Conservation (phyloP, 352 stramenopile genomes). For the Globisporangium canariense region DNA sequence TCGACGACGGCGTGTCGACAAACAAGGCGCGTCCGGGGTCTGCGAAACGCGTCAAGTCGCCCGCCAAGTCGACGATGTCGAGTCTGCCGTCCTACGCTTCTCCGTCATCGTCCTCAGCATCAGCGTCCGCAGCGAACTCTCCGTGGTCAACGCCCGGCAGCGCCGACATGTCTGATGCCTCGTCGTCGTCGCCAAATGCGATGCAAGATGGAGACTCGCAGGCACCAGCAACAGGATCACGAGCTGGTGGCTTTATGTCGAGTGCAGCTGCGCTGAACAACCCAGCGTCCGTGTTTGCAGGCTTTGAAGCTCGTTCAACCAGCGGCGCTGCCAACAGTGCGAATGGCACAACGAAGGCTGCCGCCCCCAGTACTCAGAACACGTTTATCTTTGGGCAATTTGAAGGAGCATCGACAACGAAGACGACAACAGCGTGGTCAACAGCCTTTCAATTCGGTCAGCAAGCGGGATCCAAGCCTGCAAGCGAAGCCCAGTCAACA, state of each 20-base stretch:
- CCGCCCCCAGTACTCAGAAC: background rate
- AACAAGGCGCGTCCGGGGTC: constrained; percentile 2
- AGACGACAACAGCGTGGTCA: background rate
- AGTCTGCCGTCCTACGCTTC: constrained; percentile 9
- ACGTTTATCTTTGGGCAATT: constrained; percentile 9
- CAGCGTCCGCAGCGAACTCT: constrained; percentile 2
- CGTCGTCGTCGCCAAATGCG: background rate
- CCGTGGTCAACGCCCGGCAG: constrained; percentile 2
- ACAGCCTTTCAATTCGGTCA: constrained; percentile 4
- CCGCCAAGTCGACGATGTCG: constrained; percentile 1
- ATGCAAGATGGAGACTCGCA: background rate
- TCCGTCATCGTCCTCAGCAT: background rate
- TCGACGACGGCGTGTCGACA: background rate
- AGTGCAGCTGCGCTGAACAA: background rate
- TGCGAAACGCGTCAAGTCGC: constrained; percentile 9
- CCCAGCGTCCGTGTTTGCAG: constrained; percentile 5
- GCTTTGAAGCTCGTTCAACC: background rate
- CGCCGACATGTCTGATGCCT: background rate
- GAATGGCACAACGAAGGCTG: background rate
- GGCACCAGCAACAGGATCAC: background rate
- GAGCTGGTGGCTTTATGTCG: background rate
- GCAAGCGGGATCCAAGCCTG: background rate
- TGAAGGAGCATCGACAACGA: background rate
- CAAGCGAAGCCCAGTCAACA: background rate
- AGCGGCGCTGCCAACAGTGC: background rate